These are phyloP conservation scores for Aspergillus nidulans DNA, from an alignment of 495 filamentous ascomycete species.

Conservation along the genomic window DNA sequence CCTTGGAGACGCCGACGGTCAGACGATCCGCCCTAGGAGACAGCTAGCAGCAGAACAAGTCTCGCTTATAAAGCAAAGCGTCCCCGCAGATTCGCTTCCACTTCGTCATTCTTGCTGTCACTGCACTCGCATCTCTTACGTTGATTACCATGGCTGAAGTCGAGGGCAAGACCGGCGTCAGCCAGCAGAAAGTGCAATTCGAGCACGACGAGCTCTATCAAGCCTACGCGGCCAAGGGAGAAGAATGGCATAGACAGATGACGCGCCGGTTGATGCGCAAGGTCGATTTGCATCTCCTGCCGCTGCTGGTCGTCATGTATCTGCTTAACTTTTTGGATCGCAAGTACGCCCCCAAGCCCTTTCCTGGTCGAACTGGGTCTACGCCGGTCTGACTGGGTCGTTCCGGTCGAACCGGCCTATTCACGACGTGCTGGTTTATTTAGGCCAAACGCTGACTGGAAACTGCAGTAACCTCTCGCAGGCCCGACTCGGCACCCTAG, in stretches of 20 bases:
- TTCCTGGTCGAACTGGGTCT: too few species aligned
- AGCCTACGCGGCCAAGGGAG: constrained; percentile 26
- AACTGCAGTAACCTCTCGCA: constrained; percentile 31
- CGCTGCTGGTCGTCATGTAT: constrained; percentile 65
- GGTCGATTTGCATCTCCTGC: constrained; percentile 57
- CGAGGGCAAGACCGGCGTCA: constrained; percentile 4
- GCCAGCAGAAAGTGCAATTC: constrained; percentile 1
- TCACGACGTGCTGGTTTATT: too few species aligned
- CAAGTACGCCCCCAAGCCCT: constrained; percentile 27
- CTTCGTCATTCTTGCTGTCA: neutral
- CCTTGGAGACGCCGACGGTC: neutral
- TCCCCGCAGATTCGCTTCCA: neutral
- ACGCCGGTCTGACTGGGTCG: too few species aligned
- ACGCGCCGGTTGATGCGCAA: constrained; percentile 47
- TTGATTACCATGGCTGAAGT: constrained; percentile 2
- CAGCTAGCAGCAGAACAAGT: neutral
- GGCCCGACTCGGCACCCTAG: constrained; percentile 40
- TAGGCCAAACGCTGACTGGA: too few species aligned
- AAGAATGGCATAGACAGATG: constrained; percentile 34
- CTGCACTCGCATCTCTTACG: too few species aligned
- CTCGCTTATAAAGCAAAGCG: constrained; percentile 1
- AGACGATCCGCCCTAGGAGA: too few species aligned
- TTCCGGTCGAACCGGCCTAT: too few species aligned
- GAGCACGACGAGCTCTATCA: constrained; percentile 31
- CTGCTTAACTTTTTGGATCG: constrained; percentile 79